Conservation (phyloP, 805 yeast species). For the Ogataea henricii region DNA sequence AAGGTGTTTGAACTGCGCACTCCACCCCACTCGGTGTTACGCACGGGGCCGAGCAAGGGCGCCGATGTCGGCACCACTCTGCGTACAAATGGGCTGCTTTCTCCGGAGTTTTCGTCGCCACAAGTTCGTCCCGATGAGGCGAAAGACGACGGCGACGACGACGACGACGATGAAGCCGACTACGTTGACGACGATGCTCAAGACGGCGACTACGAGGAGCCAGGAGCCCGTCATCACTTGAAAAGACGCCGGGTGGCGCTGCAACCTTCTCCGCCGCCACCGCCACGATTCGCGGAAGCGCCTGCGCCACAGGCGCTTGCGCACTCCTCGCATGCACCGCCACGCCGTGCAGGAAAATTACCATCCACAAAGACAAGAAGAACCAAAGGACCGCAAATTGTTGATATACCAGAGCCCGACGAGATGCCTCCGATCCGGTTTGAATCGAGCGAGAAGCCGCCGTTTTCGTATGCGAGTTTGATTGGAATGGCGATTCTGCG, state of each 20-base stretch:
- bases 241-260: constrained; percentile 9
- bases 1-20: constrained; percentile 31
- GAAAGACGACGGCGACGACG: constrained; percentile 10
- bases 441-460: constrained; percentile 70
- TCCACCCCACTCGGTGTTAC: constrained; percentile 33
- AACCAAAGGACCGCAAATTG: constrained; percentile 31
- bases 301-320: constrained; percentile 6
- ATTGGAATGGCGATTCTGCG: constrained; percentile 92
- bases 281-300: constrained; percentile 24
- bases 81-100: constrained; percentile 30
- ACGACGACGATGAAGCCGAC: constrained; percentile 18
- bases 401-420: constrained; percentile 38
- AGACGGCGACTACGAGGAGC: constrained; percentile 19
- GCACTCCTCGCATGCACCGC: background rate
- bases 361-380: constrained; percentile 19
- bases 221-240: constrained; percentile 19
- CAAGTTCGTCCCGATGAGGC: constrained; percentile 29
- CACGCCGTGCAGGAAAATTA: background rate
- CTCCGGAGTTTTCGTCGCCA: constrained; percentile 52
- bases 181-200: constrained; percentile 9
- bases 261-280: constrained; percentile 24
- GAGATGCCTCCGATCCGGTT: constrained; percentile 47
- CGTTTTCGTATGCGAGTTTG: constrained; percentile 89
- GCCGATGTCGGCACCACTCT: constrained; percentile 11
- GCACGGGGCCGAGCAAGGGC: constrained; percentile 15